These are phyloP conservation scores for Brassica incana DNA, from an alignment of 345 rosid genomes.

Conservation along the genomic window DNA sequence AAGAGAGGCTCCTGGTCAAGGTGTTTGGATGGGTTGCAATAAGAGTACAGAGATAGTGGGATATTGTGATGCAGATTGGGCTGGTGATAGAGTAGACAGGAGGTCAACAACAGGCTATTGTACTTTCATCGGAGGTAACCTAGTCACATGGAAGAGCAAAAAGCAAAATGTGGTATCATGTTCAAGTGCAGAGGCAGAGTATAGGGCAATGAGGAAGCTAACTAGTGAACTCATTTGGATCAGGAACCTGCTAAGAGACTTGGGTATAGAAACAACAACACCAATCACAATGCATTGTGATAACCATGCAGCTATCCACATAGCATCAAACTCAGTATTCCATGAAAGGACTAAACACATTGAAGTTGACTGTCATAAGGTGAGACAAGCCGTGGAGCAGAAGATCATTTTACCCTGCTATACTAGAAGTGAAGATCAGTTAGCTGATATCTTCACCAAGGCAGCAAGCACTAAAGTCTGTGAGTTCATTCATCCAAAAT, in stretches of 20 bases:
- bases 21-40: neutral
- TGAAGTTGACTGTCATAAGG: neutral
- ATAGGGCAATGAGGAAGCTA: neutral
- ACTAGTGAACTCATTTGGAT: neutral
- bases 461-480: neutral
- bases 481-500: neutral
- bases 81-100: neutral
- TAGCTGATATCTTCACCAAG: neutral
- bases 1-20: no score
- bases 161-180: neutral
- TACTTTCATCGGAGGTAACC: neutral
- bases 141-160: neutral
- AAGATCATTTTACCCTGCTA: neutral
- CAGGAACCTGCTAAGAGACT: neutral
- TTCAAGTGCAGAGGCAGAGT: neutral
- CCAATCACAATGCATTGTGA: neutral
- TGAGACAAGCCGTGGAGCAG: neutral
- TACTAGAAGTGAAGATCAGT: neutral
- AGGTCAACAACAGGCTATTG: no score
- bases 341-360: neutral
- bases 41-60: neutral
- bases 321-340: neutral
- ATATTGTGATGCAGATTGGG: neutral
- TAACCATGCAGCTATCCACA: neutral
- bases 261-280: neutral